Evolutionary conservation across 2,329 filamentous ascomycete genomes (phyloP).

Genomic region (Botrytis hyacinthi): DNA sequence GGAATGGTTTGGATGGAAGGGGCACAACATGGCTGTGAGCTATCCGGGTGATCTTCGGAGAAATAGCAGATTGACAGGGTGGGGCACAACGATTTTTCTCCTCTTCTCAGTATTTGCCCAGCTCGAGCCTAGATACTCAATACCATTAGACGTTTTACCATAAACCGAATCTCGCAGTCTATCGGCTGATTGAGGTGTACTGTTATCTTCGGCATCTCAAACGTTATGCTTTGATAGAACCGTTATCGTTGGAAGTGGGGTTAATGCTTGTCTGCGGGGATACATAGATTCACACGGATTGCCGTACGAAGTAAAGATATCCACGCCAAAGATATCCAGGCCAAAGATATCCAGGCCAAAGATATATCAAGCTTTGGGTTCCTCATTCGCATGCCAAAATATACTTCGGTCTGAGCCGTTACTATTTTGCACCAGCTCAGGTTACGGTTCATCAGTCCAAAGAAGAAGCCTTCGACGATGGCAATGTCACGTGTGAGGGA

Average conservation of each 20-base stretch:
- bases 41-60: neutral
- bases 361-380: neutral
- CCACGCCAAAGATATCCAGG: neutral
- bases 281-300: neutral
- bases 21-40: too few species aligned
- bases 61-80: neutral
- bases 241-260: constrained; percentile 13
- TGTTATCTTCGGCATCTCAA: neutral
- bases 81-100: neutral
- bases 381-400: neutral
- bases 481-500: constrained; percentile 14
- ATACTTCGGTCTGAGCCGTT: neutral
- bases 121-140: neutral
- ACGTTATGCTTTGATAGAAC: neutral
- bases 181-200: neutral
- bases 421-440: neutral
- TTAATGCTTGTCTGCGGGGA: constrained; percentile 1
- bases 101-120: neutral
- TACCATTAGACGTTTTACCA: neutral
- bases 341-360: neutral
- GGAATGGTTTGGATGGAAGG: neutral
- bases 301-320: constrained; percentile 3
- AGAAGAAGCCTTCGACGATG: neutral
- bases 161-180: neutral
- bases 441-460: neutral